Evolutionary conservation across 139 green algal species (phyloP).

Genomic region (Ettlia oleoabundans): DNA sequence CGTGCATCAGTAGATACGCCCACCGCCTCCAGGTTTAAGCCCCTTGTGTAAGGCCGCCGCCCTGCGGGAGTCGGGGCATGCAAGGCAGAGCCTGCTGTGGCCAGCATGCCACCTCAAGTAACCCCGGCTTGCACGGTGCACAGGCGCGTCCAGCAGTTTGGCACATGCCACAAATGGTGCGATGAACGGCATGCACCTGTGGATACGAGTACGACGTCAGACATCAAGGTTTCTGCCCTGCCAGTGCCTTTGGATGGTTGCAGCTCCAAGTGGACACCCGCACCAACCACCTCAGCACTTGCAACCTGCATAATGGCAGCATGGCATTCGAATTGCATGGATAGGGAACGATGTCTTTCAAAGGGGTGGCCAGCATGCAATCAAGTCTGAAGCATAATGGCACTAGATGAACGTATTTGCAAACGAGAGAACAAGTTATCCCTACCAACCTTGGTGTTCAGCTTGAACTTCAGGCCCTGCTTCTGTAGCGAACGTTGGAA

Average conservation of each 20-base stretch:
- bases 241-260: conserved; percentile 73
- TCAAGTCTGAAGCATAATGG: no score
- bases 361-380: no score
- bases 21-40: conserved; percentile 88
- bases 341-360: no score
- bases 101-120: no score
- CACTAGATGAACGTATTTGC: background rate
- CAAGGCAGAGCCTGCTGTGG: background rate
- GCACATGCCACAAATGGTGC: background rate
- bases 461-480: conserved; percentile 98
- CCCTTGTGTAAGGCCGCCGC: conserved; percentile 71
- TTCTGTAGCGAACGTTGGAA: conserved; percentile 96
- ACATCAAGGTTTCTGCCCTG: conserved; percentile 66
- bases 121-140: no score
- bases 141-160: background rate
- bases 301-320: conserved; percentile 52
- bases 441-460: conserved; percentile 79
- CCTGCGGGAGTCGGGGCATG: conserved; percentile 51
- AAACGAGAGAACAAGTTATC: no score
- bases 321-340: background rate
- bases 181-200: no score
- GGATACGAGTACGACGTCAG: conserved; percentile 94
- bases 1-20: conserved; percentile 83
- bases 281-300: conserved; percentile 60
- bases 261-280: conserved; percentile 71